Evolutionary conservation across 768 basidiomycete genomes (phyloP).

Genomic region (Naganishia onofrii): DNA sequence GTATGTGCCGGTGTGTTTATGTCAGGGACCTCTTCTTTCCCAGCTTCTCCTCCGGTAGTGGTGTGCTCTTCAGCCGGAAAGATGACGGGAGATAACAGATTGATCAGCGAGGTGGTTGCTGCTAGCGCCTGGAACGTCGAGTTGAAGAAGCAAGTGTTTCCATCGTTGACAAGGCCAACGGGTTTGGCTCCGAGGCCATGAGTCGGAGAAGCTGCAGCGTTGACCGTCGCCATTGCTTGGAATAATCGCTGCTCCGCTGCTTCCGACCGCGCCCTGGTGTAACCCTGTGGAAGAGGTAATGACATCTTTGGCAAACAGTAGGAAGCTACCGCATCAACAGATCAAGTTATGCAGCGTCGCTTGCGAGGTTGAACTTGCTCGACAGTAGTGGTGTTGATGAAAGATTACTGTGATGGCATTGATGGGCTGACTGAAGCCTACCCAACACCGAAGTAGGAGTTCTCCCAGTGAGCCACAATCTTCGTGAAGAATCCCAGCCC

Average conservation of each 20-base stretch:
- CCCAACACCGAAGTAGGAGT: background rate
- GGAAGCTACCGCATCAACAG: slow-evolving; percentile 5
- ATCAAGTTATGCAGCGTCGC: background rate
- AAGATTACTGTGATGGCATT: background rate
- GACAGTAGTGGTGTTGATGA: slow-evolving; percentile 2
- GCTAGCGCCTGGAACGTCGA: slow-evolving; percentile 79
- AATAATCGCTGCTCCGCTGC: slow-evolving; percentile 16
- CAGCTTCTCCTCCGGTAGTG: background rate
- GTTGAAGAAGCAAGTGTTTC: slow-evolving; percentile 88
- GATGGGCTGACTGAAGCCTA: background rate
- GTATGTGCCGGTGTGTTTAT: slow-evolving; percentile 21
- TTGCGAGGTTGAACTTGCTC: slow-evolving; percentile 16
- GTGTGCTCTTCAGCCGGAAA: slow-evolving; percentile 6
- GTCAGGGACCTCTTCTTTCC: background rate
- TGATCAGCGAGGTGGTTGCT: slow-evolving; percentile 41
- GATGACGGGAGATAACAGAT: slow-evolving; percentile 34
- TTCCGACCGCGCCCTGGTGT: slow-evolving; percentile 9
- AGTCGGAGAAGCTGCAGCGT: slow-evolving; percentile 15
- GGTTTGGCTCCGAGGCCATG: slow-evolving; percentile 38
- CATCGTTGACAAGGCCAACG: slow-evolving; percentile 50
- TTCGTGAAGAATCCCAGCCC: background rate
- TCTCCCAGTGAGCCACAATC: background rate
- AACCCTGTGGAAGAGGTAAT: slow-evolving; percentile 6
- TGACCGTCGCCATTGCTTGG: slow-evolving; percentile 21
- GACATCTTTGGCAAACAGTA: slow-evolving; percentile 7